A percentile compares a stretch with the other conserved stretches of the same genome.
phyloP scores from a whole-genome alignment of 169 alveolate species.

The Eimeria acervulina region DNA sequence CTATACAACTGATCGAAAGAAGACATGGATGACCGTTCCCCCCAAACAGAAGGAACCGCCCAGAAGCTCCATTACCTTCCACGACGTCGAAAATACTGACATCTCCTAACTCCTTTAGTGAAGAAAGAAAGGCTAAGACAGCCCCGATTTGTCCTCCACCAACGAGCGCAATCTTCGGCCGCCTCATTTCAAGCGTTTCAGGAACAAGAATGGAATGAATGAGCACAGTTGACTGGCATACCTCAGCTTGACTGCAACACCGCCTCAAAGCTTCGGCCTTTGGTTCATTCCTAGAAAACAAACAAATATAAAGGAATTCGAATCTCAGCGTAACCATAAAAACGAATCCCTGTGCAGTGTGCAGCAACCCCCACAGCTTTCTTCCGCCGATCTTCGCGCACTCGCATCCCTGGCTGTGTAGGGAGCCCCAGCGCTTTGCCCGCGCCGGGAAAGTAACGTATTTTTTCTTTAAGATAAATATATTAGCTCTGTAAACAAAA shows the following conservation, averaged over 20 bases:
- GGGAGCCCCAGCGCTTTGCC: background rate
- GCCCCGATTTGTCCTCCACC: constrained; percentile 94
- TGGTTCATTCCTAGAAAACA: background rate
- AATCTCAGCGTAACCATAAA: background rate
- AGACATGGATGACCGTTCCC: background rate
- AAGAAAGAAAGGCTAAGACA: constrained; percentile 90
- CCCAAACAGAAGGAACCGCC: background rate
- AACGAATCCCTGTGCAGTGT: background rate
- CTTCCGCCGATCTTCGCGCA: background rate
- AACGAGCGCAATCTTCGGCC: constrained; percentile 89
- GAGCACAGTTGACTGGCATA: background rate
- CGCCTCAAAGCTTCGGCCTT: background rate
- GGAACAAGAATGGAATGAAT: background rate
- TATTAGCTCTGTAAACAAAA: background rate
- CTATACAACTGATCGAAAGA: background rate
- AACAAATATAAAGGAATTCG: background rate
- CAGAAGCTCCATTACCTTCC: constrained; percentile 80
- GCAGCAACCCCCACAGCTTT: background rate
- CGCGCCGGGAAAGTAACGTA: background rate
- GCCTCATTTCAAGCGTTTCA: constrained; percentile 30
- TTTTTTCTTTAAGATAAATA: background rate
- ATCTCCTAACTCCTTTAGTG: constrained; percentile 91
- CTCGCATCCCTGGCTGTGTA: constrained; percentile 13
- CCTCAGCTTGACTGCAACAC: constrained; percentile 1
- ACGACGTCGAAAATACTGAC: constrained; percentile 90